A percentile compares a stretch with the other conserved stretches of the same genome.
These are phyloP conservation scores for Hypoxylon sp. DNA, from an alignment of 2,329 filamentous ascomycete species.

Conservation along the genomic window DNA sequence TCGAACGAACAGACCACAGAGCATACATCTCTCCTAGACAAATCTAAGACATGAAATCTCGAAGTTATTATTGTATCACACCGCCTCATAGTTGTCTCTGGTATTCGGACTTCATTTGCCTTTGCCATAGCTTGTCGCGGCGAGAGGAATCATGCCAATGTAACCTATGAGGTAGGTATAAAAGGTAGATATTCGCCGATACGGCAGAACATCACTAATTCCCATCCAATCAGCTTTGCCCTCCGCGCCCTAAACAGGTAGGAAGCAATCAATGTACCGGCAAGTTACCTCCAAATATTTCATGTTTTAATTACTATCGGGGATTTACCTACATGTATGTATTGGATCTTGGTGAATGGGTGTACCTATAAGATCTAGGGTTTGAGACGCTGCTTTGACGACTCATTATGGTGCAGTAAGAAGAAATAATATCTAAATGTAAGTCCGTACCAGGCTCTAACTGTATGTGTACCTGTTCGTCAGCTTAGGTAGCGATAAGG, in stretches of 20 bases:
- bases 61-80: not conserved
- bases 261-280: conserved; percentile 8
- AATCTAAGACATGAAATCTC: not conserved
- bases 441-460: not conserved
- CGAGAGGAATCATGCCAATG: conserved; percentile 7
- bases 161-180: not conserved
- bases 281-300: not conserved
- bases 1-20: not conserved
- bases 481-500: not conserved
- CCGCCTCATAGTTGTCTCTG: not conserved
- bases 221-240: conserved; percentile 18
- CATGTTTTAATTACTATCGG: not conserved
- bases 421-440: not conserved
- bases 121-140: not conserved
- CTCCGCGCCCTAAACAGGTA: conserved; percentile 21
- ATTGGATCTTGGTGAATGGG: not conserved
- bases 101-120: not conserved
- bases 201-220: not conserved
- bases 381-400: not conserved
- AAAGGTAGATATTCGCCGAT: conserved; percentile 17
- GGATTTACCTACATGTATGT: not conserved
- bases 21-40: not conserved
- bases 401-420: not conserved
- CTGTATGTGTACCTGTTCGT: not conserved
- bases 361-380: not conserved